phyloP scores from a whole-genome alignment of 441 rosid genomes.

The Mallotus repandus region DNA sequence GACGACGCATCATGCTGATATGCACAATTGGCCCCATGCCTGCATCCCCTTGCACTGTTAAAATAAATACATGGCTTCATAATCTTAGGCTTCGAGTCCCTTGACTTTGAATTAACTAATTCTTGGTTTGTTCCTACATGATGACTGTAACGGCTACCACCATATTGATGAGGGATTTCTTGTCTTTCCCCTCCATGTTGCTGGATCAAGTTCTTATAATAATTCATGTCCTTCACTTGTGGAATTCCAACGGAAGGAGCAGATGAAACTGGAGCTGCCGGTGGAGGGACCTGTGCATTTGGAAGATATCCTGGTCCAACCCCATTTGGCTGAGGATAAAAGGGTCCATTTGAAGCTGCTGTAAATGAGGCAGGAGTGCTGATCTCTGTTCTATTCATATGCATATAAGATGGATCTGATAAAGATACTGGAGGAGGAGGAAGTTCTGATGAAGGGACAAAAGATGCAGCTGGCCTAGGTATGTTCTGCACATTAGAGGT shows the following conservation, averaged over 20 bases:
- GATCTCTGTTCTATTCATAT: slow-evolving; percentile 40
- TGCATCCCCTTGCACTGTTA: slow-evolving; percentile 91
- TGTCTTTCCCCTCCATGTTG: slow-evolving; percentile 93
- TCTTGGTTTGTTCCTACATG: slow-evolving; percentile 54
- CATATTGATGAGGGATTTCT: slow-evolving; percentile 48
- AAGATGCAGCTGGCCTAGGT: slow-evolving; percentile 31
- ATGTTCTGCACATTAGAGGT: slow-evolving; percentile 42
- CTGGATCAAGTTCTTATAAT: slow-evolving; percentile 91
- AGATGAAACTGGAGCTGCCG: slow-evolving; percentile 34
- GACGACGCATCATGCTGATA: slow-evolving; percentile 73
- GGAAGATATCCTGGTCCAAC: slow-evolving; percentile 33
- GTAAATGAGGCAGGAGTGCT: slow-evolving; percentile 31
- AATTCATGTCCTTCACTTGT: slow-evolving; percentile 63
- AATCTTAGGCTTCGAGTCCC: slow-evolving; percentile 63
- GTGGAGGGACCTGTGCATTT: slow-evolving; percentile 32
- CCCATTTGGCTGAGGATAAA: slow-evolving; percentile 49
- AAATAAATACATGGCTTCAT: slow-evolving; percentile 90
- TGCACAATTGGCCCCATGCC: slow-evolving; percentile 77
- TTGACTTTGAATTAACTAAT: slow-evolving; percentile 47
- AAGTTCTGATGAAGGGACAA: slow-evolving; percentile 22
- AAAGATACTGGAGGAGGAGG: slow-evolving; percentile 16
- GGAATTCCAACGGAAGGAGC: slow-evolving; percentile 41
- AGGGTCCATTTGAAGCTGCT: slow-evolving; percentile 47
- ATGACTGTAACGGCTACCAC: slow-evolving; percentile 35
- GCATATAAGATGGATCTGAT: slow-evolving; percentile 39